phyloP scores from a whole-genome alignment of 2,329 filamentous ascomycete species.

The Dothideomycetidae sp. region DNA sequence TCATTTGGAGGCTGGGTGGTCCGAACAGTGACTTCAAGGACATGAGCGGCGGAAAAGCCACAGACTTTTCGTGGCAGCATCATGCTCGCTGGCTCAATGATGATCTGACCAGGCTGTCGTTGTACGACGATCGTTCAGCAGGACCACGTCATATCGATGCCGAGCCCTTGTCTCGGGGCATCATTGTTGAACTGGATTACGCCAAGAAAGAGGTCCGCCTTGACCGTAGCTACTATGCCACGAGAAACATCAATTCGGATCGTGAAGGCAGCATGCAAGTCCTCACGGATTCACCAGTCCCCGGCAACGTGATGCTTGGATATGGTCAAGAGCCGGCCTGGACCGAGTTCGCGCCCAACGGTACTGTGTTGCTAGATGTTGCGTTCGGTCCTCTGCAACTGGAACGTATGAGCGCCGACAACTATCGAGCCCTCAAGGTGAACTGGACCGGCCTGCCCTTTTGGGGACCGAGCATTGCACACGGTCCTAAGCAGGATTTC shows the following conservation, averaged over 20 bases:
- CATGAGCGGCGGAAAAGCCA: slow-evolving; percentile 13
- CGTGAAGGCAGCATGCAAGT: slow-evolving; percentile 36
- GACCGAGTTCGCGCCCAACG: slow-evolving; percentile 30
- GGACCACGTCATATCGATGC: slow-evolving; percentile 5
- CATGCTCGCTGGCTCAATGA: slow-evolving; percentile 17
- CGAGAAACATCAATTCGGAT: background rate
- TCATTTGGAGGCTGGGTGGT: slow-evolving; percentile 35
- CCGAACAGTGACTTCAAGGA: slow-evolving; percentile 15
- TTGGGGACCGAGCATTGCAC: slow-evolving; percentile 5
- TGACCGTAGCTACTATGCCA: background rate
- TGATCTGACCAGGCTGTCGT: slow-evolving; percentile 10
- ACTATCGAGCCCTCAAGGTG: slow-evolving; percentile 7
- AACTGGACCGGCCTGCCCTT: slow-evolving; percentile 3
- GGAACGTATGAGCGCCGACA: slow-evolving; percentile 4
- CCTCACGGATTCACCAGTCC: slow-evolving; percentile 26
- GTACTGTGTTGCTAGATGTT: slow-evolving; percentile 38
- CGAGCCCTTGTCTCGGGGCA: slow-evolving; percentile 9
- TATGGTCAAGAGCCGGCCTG: slow-evolving; percentile 34
- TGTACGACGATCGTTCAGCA: slow-evolving; percentile 14
- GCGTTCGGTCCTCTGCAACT: slow-evolving; percentile 25
- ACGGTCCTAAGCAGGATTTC: background rate
- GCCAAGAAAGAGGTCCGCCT: slow-evolving; percentile 15
- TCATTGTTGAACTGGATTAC: slow-evolving; percentile 15
- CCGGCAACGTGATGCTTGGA: slow-evolving; percentile 38
- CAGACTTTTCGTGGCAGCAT: slow-evolving; percentile 16